Base-by-base conservation (phyloP, 2,329 filamentous ascomycete genomes). In the Cyanodermella asteris region DNA sequence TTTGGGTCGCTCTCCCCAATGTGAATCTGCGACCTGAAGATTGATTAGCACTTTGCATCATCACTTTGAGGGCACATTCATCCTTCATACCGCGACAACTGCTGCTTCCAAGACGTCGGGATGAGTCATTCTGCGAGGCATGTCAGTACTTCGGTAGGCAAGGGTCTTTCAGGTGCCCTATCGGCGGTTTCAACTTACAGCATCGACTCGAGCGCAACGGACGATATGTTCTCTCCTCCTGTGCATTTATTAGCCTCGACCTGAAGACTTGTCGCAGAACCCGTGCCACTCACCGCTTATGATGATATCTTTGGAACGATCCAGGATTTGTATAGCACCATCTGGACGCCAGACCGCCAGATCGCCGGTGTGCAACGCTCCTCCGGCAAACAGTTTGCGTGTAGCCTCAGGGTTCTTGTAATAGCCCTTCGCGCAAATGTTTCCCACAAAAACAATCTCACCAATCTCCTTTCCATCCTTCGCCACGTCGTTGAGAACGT, bases 201-300 rank as follows among this genome's bases (percentile, higher is more conserved):
- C 70, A 91, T 78, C 31, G 72, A 68, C 50, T 97, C 87, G 4
- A 97, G 61, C 0, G 87, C 81, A 2, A 97, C 74, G 0, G 77
- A 90, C 3, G 78, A 91, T 33, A 97, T 94, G 46, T 97, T 97
- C 49, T 97, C 87, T 29, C 87, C 87, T 23, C 84, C 82, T 78
- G 31, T 23, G 20, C n/a, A 20, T 22, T 6, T n/a, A n/a, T n/a
- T n/a, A 27, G 18, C 15, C 24, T 16, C 18, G 7, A 22, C 30
- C 22, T 22, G 13, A 16, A 10, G n/a, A n/a, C n/a, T n/a, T n/a
- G n/a, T n/a, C n/a, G n/a, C n/a, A n/a, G n/a, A n/a, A n/a, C n/a
- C 18, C 13, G 25, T 7, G 15, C 5, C 24, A 46, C 60, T 37
- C 55, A 77, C 76, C 77, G 26, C 77, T 90, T 34, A 97, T 97